Percentiles rank a stretch among this genome's conserved stretches.
Evolutionary conservation across 805 yeast species (phyloP).

Genomic region (Wickerhamomyces queroliae): DNA sequence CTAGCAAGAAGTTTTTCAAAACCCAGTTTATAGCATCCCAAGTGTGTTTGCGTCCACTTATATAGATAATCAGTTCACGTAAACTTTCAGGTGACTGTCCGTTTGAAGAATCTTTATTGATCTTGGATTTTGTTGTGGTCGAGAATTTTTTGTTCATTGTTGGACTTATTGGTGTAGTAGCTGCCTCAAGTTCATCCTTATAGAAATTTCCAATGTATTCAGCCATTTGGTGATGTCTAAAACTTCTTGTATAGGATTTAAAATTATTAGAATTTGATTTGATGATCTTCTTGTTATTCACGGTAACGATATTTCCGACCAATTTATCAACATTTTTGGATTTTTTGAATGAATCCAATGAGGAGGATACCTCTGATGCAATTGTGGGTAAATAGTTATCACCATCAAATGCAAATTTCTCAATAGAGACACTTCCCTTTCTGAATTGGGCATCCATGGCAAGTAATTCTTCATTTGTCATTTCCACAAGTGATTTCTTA

Average conservation of each 20-base stretch:
- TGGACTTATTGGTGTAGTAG: background rate
- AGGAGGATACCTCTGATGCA: background rate
- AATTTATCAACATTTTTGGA: slow-evolving; percentile 18
- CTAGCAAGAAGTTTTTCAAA: slow-evolving; percentile 11
- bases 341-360: slow-evolving; percentile 3
- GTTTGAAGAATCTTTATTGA: background rate
- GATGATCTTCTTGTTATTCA: slow-evolving; percentile 1
- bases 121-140: too few relatives aligned
- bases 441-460: slow-evolving; percentile 21
- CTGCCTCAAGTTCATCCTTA: background rate
- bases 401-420: slow-evolving; percentile 17
- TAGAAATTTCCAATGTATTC: slow-evolving; percentile 7
- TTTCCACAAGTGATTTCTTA: slow-evolving; percentile 21
- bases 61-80: slow-evolving; percentile 17
- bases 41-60: slow-evolving; percentile 18
- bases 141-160: background rate
- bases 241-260: slow-evolving; percentile 14
- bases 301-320: slow-evolving; percentile 5
- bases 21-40: slow-evolving; percentile 22
- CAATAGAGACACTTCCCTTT: slow-evolving; percentile 11
- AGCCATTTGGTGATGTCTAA: slow-evolving; percentile 14
- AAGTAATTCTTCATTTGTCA: slow-evolving; percentile 19
- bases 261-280: slow-evolving; percentile 7
- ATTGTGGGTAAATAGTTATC: slow-evolving; percentile 18
- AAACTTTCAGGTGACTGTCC: slow-evolving; percentile 11